Evolutionary conservation across 306 rosid genomes (phyloP), one percentile per base, ranked within the genome.

Genomic region (Comarum palustre): DNA sequence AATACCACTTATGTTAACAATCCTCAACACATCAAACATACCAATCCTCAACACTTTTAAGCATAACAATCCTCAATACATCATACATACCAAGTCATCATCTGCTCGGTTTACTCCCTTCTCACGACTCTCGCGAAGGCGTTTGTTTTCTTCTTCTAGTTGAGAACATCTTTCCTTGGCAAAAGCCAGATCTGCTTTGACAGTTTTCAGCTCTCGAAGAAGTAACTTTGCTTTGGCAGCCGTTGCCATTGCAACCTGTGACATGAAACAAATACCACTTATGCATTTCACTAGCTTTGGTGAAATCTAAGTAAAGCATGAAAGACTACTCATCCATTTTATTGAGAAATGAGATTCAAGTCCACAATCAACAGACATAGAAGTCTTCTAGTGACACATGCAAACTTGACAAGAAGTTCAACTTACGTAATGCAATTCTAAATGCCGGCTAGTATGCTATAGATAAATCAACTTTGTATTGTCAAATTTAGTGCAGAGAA

Each of bases 171-270:
- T 83, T 43, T 90, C 96, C 79, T 95, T 91, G 9, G 99, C 93
- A 79, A 95, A 95, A 64, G 92, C 88, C 69, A 95, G 72, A 77
- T 95, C 97, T 20, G 99, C 97, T 82, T 91, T 91, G 27, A 88
- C 85, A 1, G 99, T 91, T 88, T 95, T 95, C 84, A 90, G 93
- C 85, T 91, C 99, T 22, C 97, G 92, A 69, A 91, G 90, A 65
- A 95, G 90, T 77, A 91, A 54, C 82, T 95, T 95, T 69, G 99
- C 99, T 82, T 95, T 95, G 71, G 97, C 97, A 77, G 99, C 96
- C 27, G 99, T 91, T 46, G 99, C 99, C 99, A 95, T 83, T 27
- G 97, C 97, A 79, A 95, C 97, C 99, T 95, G 87, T 31, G 75
- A 64, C 34, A 57, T 38, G 52, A 47, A 42, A 71, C 60, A 77